Evolutionary conservation across 2,329 filamentous ascomycete species (phyloP).

Genomic region (Didymella segeticola): DNA sequence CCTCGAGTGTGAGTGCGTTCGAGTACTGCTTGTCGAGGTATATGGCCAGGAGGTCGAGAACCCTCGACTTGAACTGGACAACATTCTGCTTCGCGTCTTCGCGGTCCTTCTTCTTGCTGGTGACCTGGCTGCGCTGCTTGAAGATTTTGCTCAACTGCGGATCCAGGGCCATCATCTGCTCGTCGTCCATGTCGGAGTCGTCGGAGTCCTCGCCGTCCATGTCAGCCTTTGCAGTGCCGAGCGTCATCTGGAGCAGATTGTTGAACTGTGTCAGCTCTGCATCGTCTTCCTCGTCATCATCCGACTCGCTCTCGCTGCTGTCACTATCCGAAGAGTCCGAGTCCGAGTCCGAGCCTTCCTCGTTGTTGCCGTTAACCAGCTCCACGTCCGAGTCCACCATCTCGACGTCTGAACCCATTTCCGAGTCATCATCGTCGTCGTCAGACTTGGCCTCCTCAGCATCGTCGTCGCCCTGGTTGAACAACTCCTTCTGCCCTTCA

Average conservation of each 20-base stretch:
- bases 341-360: slow-evolving; percentile 33
- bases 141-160: slow-evolving; percentile 85
- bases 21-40: slow-evolving; percentile 81
- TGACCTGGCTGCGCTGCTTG: slow-evolving; percentile 71
- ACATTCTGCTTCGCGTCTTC: slow-evolving; percentile 88
- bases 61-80: slow-evolving; percentile 92
- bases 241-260: slow-evolving; percentile 76
- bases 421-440: slow-evolving; percentile 56
- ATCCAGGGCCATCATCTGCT: slow-evolving; percentile 92
- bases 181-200: slow-evolving; percentile 86
- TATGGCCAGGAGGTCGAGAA: slow-evolving; percentile 85
- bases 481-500: slow-evolving; percentile 84
- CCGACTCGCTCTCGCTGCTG: slow-evolving; percentile 32
- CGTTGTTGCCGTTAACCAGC: slow-evolving; percentile 31
- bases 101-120: slow-evolving; percentile 79
- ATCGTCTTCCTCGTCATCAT: slow-evolving; percentile 56
- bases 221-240: slow-evolving; percentile 68
- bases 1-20: slow-evolving; percentile 69
- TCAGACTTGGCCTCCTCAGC: slow-evolving; percentile 53
- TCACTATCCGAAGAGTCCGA: slow-evolving; percentile 26
- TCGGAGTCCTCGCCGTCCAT: slow-evolving; percentile 67
- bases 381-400: slow-evolving; percentile 45
- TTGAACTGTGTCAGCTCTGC: slow-evolving; percentile 70
- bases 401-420: slow-evolving; percentile 54
- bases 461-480: slow-evolving; percentile 64